Percentiles rank a stretch among this genome's conserved stretches.
These are phyloP conservation scores for Collybia sp. DNA, from an alignment of 768 basidiomycete genomes.

Conservation along the genomic window DNA sequence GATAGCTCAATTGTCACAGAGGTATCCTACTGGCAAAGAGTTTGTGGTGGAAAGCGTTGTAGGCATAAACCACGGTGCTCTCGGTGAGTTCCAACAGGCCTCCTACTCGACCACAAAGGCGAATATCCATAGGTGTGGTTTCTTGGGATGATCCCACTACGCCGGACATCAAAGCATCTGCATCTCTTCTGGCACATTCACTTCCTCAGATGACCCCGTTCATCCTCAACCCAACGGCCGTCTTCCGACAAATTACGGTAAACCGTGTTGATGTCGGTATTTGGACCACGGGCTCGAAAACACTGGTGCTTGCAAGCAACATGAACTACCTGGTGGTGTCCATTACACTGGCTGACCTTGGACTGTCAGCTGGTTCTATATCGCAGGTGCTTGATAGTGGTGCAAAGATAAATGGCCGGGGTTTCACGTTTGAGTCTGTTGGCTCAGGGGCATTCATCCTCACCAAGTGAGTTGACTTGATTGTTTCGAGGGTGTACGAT, in stretches of 20 bases:
- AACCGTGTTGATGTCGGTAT: constrained; percentile 44
- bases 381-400: constrained; percentile 34
- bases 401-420: constrained; percentile 16
- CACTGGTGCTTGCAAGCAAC: constrained; percentile 48
- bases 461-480: background rate
- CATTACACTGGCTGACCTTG: constrained; percentile 25
- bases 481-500: too few relatives aligned
- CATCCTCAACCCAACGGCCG: constrained; percentile 37
- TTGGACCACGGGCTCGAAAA: constrained; percentile 37
- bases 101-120: background rate
- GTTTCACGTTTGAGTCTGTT: constrained; percentile 30
- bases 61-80: constrained; percentile 66
- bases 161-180: constrained; percentile 45
- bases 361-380: constrained; percentile 12
- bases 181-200: constrained; percentile 43
- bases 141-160: constrained; percentile 54
- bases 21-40: constrained; percentile 64
- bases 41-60: constrained; percentile 62
- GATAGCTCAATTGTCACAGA: constrained; percentile 12
- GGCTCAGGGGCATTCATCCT: constrained; percentile 38
- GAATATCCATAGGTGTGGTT: constrained; percentile 29
- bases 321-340: constrained; percentile 34
- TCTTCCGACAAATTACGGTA: constrained; percentile 33
- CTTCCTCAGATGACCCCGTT: constrained; percentile 41
- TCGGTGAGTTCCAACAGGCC: constrained; percentile 30